Conservation (phyloP, 2,329 filamentous ascomycete genomes). For the Colletotrichum kahawae region DNA sequence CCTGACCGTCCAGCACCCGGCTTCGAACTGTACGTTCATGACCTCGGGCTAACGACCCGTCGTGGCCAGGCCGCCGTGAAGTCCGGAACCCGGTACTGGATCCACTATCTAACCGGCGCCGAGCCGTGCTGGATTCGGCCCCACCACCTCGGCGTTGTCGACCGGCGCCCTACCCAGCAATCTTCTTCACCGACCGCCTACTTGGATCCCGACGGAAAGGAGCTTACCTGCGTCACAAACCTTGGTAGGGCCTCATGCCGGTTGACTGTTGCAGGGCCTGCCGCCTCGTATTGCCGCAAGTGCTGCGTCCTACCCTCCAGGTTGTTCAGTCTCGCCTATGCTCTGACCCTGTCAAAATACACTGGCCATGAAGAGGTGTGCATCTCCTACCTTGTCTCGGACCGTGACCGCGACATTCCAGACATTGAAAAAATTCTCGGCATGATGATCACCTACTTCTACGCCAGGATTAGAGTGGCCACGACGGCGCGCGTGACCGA, state of each 20-base stretch:
- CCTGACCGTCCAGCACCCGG: background rate
- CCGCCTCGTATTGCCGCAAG: background rate
- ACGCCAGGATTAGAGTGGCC: background rate
- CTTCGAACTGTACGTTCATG: background rate
- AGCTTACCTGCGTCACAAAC: background rate
- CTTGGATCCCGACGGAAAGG: background rate
- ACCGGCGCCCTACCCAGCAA: background rate
- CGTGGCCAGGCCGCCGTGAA: background rate
- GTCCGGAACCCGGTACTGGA: background rate
- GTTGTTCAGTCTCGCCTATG: background rate
- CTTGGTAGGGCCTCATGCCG: background rate
- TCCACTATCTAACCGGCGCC: background rate
- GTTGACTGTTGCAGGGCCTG: background rate
- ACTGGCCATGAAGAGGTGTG: background rate
- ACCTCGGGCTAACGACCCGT: background rate
- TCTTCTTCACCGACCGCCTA: background rate
- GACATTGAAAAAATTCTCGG: background rate
- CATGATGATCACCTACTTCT: background rate
- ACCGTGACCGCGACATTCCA: background rate
- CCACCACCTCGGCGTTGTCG: background rate
- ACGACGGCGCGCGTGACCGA: background rate
- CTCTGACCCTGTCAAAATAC: background rate
- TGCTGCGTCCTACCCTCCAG: background rate
- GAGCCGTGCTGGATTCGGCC: background rate
- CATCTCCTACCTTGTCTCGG: background rate